Evolutionary conservation across 2,329 filamentous ascomycete species (phyloP).

Genomic region (Aspergillus sp.): DNA sequence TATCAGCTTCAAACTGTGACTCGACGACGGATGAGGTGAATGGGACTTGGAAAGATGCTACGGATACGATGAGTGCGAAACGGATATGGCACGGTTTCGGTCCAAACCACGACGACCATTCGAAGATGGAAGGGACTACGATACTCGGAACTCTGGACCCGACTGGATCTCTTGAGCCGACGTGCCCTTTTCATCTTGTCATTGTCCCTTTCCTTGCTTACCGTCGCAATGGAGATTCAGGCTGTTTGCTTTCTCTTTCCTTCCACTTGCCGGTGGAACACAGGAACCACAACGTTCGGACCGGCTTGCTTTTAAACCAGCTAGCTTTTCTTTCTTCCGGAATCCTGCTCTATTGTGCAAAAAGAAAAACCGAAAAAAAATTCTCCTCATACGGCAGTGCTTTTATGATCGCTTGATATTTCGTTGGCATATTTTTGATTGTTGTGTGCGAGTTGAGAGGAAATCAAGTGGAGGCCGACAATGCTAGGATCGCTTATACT

Average conservation of each 20-base stretch:
- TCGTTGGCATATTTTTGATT: neutral
- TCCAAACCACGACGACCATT: conserved; percentile 9
- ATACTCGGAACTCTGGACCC: neutral
- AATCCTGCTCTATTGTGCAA: neutral
- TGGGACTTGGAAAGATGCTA: conserved; percentile 16
- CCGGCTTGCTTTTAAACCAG: conserved; percentile 1
- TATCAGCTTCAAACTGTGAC: conserved; percentile 16
- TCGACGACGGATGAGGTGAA: conserved; percentile 18
- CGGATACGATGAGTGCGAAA: conserved; percentile 17
- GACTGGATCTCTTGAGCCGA: neutral
- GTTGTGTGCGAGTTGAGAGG: neutral
- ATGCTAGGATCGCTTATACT: neutral
- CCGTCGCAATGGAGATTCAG: conserved; percentile 4
- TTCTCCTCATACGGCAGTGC: neutral
- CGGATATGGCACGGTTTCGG: conserved; percentile 18
- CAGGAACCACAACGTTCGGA: neutral
- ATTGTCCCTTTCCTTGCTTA: conserved; percentile 5
- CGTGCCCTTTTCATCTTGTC: neutral
- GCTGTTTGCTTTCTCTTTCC: conserved; percentile 4
- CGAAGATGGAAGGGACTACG: conserved; percentile 1
- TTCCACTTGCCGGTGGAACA: conserved; percentile 3
- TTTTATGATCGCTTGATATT: neutral
- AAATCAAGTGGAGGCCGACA: neutral
- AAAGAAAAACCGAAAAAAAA: neutral
- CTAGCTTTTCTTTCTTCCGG: conserved; percentile 1